A percentile compares a stretch with the other conserved stretches of the same genome.
phyloP scores from a whole-genome alignment of 129 eudicot species.

The Smallanthus sonchifolius region DNA sequence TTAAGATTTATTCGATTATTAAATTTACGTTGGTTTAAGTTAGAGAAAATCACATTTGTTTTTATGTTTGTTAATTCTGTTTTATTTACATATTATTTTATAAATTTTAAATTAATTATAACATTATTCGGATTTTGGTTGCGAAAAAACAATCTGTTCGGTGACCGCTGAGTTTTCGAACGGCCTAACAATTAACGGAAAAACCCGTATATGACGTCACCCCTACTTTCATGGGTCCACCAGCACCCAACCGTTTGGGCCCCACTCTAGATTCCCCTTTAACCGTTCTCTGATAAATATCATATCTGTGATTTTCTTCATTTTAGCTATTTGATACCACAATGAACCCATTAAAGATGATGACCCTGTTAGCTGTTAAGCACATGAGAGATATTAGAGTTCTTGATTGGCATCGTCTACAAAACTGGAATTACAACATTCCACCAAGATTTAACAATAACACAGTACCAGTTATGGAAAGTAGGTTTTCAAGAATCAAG shows the following conservation, averaged over 20 bases:
- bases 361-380: slow-evolving; percentile 59
- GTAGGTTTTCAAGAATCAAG: slow-evolving; percentile 8
- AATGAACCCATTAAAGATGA: slow-evolving; percentile 36
- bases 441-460: background rate
- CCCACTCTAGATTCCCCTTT: slow-evolving; percentile 25
- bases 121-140: no score
- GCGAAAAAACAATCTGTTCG: no score
- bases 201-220: slow-evolving; percentile 22
- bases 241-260: slow-evolving; percentile 13
- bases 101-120: no score
- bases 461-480: no score
- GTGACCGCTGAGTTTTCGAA: no score
- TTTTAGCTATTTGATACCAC: background rate
- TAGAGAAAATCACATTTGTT: no score
- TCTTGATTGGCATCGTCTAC: background rate
- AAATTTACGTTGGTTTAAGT: no score
- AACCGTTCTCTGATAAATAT: slow-evolving; percentile 22
- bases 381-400: slow-evolving; percentile 51
- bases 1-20: no score
- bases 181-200: no score
- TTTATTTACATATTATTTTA: no score
- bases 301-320: no score
- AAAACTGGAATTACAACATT: background rate
- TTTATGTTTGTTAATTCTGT: no score
- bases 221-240: background rate